phyloP scores from a whole-genome alignment of 306 rosid genomes.

The Pyrus communis region DNA sequence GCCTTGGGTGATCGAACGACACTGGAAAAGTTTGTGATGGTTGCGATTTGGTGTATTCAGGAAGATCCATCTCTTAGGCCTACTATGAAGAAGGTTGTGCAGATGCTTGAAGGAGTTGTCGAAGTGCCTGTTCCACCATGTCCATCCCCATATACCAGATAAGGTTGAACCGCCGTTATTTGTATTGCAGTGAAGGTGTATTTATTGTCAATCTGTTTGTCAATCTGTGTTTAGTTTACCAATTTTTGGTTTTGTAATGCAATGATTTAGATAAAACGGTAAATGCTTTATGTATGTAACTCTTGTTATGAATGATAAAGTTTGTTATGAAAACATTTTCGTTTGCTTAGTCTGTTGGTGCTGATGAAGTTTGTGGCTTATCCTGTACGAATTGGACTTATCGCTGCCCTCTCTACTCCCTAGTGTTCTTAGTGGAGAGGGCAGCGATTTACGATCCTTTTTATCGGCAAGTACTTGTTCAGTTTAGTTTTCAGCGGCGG shows the following conservation, averaged over 20 bases:
- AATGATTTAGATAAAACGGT: background rate
- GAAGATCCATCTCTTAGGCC: background rate
- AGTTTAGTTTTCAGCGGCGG: too few relatives aligned
- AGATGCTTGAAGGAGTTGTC: slow-evolving; percentile 18
- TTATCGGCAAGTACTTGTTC: too few relatives aligned
- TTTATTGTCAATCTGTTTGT: background rate
- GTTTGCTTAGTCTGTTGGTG: too few relatives aligned
- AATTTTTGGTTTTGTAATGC: background rate
- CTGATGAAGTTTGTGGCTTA: too few relatives aligned
- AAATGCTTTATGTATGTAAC: background rate
- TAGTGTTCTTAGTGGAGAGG: too few relatives aligned
- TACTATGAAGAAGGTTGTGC: background rate
- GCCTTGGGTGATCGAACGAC: slow-evolving; percentile 3
- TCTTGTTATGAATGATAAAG: background rate
- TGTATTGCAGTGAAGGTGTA: background rate
- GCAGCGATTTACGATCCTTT: too few relatives aligned
- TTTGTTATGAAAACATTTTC: too few relatives aligned
- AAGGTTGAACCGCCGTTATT: background rate
- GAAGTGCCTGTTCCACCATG: background rate
- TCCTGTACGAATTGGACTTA: too few relatives aligned
- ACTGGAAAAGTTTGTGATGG: slow-evolving; percentile 26
- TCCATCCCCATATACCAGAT: background rate
- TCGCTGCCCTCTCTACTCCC: too few relatives aligned
- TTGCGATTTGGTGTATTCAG: slow-evolving; percentile 20
- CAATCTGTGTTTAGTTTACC: background rate